Base-by-base conservation (phyloP, 768 basidiomycete genomes). In the Panaeolus cyanescens region DNA sequence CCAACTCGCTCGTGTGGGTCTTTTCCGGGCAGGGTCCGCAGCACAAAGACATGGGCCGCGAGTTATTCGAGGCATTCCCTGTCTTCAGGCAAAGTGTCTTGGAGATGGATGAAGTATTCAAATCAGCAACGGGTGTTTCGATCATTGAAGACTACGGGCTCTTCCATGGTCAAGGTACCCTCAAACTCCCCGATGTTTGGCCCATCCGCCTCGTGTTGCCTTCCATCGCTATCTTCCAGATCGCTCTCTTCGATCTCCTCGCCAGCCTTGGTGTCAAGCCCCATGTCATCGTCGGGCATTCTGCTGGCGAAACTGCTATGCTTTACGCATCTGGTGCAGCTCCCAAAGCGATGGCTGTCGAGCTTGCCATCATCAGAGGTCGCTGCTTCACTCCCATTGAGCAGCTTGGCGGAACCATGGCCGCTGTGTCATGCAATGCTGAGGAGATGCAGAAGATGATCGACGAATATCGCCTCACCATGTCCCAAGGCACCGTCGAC, bases 261-360 rank as follows among this genome's bases (percentile, higher is more conserved):
- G 60, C 60, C 1, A 70, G 71, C 50, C 40, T 80, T 13, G 77
- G 78, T 7, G 57, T 80, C 45, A 61, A 58, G 12, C 79, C 82
- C 0, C 74, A 80, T 40, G 67, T 70, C 5, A 67, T 82, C 15
- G 54, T 83, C 5, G 82, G 82, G 0, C 80, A 82, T 65, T 82
- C 81, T n/a, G 79, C 80, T 13, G 82, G 82, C 10, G 82, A 83
- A 62, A 79, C 79, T 0, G 77, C 77, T 0, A 54, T 82, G 19
- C 60, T 82, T 10, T 80, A 80, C 58, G 75, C 80, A 0, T 80
- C 78, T 4, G 80, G 80, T 20, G 79, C 82, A 4, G 74, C 68
- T 2, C 65, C 77, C 0, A 75, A 75, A 54, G 72, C 70, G 0
- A 71, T 80, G 73, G 80, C 79, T 2, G 55, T 83, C 32, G 79